Evolutionary conservation across 2,329 filamentous ascomycete species (phyloP).

Genomic region (Aureobasidium sp.): DNA sequence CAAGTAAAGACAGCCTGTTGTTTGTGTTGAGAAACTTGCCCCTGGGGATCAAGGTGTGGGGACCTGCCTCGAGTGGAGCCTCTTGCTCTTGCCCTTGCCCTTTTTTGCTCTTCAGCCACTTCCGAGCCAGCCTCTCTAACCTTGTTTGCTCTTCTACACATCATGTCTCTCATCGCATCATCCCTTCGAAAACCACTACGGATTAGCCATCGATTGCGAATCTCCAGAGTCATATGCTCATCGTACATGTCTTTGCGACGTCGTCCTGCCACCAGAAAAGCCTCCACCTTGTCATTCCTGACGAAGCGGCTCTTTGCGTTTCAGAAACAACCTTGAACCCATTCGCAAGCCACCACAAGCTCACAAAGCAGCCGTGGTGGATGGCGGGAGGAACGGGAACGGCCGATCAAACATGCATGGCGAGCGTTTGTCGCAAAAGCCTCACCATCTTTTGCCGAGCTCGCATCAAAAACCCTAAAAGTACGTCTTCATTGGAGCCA

Average conservation of each 20-base stretch:
- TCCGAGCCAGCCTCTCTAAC: background rate
- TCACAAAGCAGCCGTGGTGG: background rate
- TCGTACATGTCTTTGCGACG: background rate
- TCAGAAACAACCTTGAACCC: constrained; percentile 7
- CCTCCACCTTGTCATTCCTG: background rate
- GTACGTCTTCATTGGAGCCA: background rate
- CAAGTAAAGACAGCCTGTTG: background rate
- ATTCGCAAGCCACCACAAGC: constrained; percentile 5
- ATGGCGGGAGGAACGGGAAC: background rate
- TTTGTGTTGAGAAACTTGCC: constrained; percentile 1
- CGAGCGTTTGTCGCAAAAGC: background rate
- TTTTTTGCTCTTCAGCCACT: background rate
- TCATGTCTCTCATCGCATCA: background rate
- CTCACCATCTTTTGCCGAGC: background rate
- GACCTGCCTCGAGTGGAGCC: background rate
- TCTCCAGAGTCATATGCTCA: background rate
- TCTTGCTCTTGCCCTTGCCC: background rate
- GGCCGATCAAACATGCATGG: constrained; percentile 12
- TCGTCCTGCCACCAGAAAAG: background rate
- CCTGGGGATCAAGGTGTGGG: background rate
- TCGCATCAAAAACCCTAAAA: background rate
- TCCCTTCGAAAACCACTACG: background rate
- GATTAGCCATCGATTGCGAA: background rate
- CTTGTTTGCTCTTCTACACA: background rate
- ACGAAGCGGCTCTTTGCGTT: constrained; percentile 7